Percentiles rank a stretch among this genome's conserved stretches.
These are phyloP conservation scores for Mycena vulgaris DNA, from an alignment of 768 basidiomycete species.

Conservation along the genomic window DNA sequence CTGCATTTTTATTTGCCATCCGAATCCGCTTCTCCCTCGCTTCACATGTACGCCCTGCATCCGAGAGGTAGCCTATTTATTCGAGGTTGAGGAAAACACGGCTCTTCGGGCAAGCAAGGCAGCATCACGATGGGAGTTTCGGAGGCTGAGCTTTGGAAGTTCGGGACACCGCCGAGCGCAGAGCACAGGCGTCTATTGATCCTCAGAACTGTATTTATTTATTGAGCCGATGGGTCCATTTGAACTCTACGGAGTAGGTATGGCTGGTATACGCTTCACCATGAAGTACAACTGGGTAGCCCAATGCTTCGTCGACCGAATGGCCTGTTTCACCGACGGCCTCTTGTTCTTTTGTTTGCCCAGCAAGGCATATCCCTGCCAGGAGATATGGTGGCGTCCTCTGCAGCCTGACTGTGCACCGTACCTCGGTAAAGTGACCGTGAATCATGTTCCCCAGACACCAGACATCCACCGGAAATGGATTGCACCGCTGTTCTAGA, in stretches of 20 bases:
- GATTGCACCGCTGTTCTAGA: constrained; percentile 6
- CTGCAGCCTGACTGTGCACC: background rate
- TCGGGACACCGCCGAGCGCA: no score
- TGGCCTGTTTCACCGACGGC: background rate
- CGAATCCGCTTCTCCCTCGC: no score
- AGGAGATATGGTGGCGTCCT: background rate
- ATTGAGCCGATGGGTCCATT: no score
- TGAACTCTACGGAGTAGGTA: background rate
- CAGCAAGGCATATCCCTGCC: background rate
- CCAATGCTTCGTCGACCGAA: background rate
- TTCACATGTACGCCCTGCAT: no score
- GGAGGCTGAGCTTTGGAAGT: no score
- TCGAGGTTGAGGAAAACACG: no score
- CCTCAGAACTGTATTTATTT: no score
- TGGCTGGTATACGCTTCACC: constrained; percentile 6
- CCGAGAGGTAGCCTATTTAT: no score
- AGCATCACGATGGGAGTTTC: no score
- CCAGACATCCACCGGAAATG: constrained; percentile 20
- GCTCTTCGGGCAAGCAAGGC: no score
- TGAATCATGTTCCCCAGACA: constrained; percentile 13
- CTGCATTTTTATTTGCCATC: no score
- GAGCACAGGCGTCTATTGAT: no score
- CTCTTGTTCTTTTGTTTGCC: background rate
- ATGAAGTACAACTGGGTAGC: background rate
- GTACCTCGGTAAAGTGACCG: constrained; percentile 1